Percentiles rank a stretch among this genome's conserved stretches.
Evolutionary conservation across 495 filamentous ascomycete species (phyloP).

Genomic region (Neurospora sp.): DNA sequence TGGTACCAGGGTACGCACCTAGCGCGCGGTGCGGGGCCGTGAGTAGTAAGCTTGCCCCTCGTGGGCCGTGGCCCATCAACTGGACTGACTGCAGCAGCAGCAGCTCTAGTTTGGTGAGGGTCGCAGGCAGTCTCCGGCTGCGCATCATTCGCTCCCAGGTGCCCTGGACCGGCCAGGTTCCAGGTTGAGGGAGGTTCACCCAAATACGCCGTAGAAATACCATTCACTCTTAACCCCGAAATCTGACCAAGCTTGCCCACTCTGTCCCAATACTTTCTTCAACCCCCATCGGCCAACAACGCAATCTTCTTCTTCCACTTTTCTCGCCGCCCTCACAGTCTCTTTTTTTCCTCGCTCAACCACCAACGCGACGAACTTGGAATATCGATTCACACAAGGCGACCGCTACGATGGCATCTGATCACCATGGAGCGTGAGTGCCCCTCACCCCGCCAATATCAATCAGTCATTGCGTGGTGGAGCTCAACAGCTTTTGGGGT

Average conservation of each 20-base stretch:
- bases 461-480: conserved; percentile 15
- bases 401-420: conserved; percentile 31
- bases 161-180: background rate
- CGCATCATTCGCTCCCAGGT: conserved; percentile 15
- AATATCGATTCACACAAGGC: conserved; percentile 1
- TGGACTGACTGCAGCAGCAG: background rate
- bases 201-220: conserved; percentile 20
- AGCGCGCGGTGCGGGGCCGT: conserved; percentile 18
- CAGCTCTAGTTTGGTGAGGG: background rate
- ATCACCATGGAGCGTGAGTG: conserved; percentile 32
- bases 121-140: conserved; percentile 10
- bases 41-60: conserved; percentile 32
- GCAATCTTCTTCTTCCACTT: conserved; percentile 2
- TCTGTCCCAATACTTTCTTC: conserved; percentile 14
- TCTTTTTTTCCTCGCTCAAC: background rate
- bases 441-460: conserved; percentile 29
- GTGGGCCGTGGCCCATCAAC: conserved; percentile 11
- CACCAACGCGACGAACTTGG: background rate
- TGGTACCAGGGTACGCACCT: conserved; percentile 7
- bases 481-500: conserved; percentile 6
- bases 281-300: conserved; percentile 7
- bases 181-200: background rate
- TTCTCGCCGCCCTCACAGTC: background rate
- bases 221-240: conserved; percentile 22
- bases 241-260: conserved; percentile 9